A percentile compares a stretch with the other conserved stretches of the same genome.
Evolutionary conservation across 768 basidiomycete species (phyloP).

Genomic region (Brasilioporus rufonigricans): DNA sequence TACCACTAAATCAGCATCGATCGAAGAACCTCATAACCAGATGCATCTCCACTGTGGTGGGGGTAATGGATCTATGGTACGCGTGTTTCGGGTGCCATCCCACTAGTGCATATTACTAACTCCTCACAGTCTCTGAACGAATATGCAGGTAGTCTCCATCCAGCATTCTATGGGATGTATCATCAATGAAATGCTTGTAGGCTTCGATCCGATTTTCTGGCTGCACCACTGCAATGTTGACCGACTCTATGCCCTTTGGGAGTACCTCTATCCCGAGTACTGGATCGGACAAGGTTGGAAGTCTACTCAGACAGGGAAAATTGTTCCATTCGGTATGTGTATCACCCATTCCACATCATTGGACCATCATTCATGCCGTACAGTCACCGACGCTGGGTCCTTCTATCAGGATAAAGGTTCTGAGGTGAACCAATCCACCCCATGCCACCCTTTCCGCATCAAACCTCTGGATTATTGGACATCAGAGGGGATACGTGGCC

Average conservation of each 20-base stretch:
- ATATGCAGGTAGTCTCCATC: slow-evolving; percentile 13
- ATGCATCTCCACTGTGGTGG: slow-evolving; percentile 15
- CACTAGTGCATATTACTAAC: neutral
- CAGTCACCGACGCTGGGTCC: slow-evolving; percentile 2
- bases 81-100: neutral
- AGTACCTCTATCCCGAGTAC: slow-evolving; percentile 19
- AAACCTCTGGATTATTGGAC: slow-evolving; percentile 9
- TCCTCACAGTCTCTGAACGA: slow-evolving; percentile 7
- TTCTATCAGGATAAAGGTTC: neutral
- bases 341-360: neutral
- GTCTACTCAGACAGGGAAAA: neutral
- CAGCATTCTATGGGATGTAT: neutral
- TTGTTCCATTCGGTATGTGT: slow-evolving; percentile 7
- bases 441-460: slow-evolving; percentile 16
- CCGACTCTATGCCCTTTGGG: slow-evolving; percentile 21
- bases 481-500: slow-evolving; percentile 9
- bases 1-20: slow-evolving; percentile 6
- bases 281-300: slow-evolving; percentile 17
- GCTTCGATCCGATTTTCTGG: slow-evolving; percentile 20
- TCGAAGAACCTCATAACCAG: slow-evolving; percentile 21
- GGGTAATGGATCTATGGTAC: slow-evolving; percentile 18
- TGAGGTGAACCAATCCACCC: neutral
- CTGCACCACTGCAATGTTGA: slow-evolving; percentile 21
- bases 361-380: neutral
- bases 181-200: neutral